Evolutionary conservation across 805 yeast species (phyloP).

Genomic region (Suhomyces vadensis): DNA sequence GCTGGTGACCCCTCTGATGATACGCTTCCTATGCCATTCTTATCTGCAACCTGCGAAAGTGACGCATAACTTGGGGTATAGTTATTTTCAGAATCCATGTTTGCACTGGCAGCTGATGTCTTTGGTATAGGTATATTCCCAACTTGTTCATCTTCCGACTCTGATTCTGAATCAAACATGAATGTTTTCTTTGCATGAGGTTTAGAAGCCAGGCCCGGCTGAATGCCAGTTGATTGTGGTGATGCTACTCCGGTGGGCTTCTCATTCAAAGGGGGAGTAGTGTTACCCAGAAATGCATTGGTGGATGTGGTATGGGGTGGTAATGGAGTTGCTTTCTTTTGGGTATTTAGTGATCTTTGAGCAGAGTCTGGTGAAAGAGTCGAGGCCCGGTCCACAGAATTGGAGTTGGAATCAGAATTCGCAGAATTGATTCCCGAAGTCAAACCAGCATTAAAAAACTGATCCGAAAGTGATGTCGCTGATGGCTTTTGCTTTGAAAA

Average conservation of each 20-base stretch:
- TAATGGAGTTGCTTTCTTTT: constrained; percentile 38
- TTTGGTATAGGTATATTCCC: constrained; percentile 18
- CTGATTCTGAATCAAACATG: constrained; percentile 38
- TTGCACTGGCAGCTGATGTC: not conserved
- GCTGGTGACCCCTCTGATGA: constrained; percentile 22
- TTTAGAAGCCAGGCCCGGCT: not conserved
- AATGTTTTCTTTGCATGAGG: constrained; percentile 27
- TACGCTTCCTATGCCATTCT: constrained; percentile 35
- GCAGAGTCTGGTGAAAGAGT: constrained; percentile 7
- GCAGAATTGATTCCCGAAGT: not conserved
- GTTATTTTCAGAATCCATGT: not conserved
- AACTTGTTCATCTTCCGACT: constrained; percentile 24
- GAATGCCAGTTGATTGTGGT: not conserved
- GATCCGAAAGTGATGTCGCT: constrained; percentile 20
- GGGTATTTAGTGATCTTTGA: constrained; percentile 19
- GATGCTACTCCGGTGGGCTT: not conserved
- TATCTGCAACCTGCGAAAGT: constrained; percentile 53
- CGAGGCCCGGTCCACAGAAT: not conserved
- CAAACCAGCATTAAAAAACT: constrained; percentile 17
- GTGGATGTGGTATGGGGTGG: constrained; percentile 47
- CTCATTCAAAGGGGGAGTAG: constrained; percentile 23
- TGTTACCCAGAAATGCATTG: constrained; percentile 39
- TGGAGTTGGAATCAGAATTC: constrained; percentile 1
- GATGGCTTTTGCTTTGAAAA: constrained; percentile 14
- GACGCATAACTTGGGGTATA: constrained; percentile 43